Conservation (phyloP, 257 asterid species). For the Solanum paucissectum region DNA sequence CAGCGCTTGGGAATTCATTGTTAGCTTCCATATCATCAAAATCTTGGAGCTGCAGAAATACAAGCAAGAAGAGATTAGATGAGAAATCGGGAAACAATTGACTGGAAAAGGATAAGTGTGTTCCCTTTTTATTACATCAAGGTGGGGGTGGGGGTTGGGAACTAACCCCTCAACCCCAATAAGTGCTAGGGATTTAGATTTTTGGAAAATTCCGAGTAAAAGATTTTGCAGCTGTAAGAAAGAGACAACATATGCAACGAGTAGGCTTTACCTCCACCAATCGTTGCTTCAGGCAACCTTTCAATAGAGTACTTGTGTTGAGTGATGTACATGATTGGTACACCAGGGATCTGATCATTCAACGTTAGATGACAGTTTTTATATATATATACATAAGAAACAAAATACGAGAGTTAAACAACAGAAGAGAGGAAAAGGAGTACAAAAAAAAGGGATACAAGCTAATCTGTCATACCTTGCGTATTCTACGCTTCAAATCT, state of each 20-base stretch:
- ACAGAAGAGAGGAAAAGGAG: background rate
- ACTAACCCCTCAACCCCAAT: background rate
- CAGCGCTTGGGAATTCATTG: background rate
- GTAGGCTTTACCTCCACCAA: constrained; percentile 66
- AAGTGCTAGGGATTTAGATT: background rate
- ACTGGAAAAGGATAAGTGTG: background rate
- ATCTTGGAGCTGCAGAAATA: constrained; percentile 65
- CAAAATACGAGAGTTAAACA: background rate
- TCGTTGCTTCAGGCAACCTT: constrained; percentile 89
- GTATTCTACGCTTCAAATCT: constrained; percentile 88
- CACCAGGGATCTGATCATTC: constrained; percentile 72
- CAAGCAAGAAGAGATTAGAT: background rate
- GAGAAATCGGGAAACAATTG: background rate
- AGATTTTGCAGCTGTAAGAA: background rate
- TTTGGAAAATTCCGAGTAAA: background rate
- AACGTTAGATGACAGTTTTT: background rate
- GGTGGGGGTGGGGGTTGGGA: too few species aligned
- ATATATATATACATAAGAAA: background rate
- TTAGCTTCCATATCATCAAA: background rate
- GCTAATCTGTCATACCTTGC: constrained; percentile 42
- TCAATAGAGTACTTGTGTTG: constrained; percentile 72
- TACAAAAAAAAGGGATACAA: background rate
- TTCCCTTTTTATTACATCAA: background rate
- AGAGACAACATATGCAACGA: background rate
- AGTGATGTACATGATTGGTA: constrained; percentile 90